Evolutionary conservation across 1,139 yeast species (phyloP).

Genomic region (Maudiozyma humilis): DNA sequence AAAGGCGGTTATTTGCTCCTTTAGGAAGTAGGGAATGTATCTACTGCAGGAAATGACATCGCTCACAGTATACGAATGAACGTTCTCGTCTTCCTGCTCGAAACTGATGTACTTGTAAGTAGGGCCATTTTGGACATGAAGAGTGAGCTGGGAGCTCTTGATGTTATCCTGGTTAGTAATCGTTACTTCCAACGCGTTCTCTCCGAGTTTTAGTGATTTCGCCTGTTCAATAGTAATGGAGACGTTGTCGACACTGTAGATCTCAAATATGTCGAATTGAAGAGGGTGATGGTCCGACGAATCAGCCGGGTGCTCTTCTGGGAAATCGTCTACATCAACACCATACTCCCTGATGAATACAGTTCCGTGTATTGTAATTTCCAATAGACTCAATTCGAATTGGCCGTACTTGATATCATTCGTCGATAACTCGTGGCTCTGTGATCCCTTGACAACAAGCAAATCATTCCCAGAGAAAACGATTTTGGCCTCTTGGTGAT

Average conservation of each 20-base stretch:
- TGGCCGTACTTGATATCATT: slow-evolving; percentile 21
- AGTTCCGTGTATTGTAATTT: slow-evolving; percentile 22
- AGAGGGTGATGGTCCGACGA: no score
- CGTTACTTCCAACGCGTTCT: slow-evolving; percentile 14
- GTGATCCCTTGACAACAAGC: slow-evolving; percentile 7
- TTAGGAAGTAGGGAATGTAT: slow-evolving; percentile 16
- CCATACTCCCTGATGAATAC: slow-evolving; percentile 21
- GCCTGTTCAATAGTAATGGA: slow-evolving; percentile 15
- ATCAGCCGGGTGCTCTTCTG: background rate
- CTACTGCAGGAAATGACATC: background rate
- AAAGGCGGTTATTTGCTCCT: slow-evolving; percentile 15
- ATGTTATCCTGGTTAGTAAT: slow-evolving; percentile 9
- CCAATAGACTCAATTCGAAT: slow-evolving; percentile 21
- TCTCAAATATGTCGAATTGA: slow-evolving; percentile 14
- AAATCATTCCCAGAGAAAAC: slow-evolving; percentile 12
- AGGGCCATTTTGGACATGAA: slow-evolving; percentile 1
- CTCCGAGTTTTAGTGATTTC: slow-evolving; percentile 15
- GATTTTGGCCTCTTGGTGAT: slow-evolving; percentile 15
- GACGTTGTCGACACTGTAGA: slow-evolving; percentile 16
- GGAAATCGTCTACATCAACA: slow-evolving; percentile 7
- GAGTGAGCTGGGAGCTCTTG: background rate
- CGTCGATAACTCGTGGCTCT: slow-evolving; percentile 13
- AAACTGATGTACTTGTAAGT: background rate
- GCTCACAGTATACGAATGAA: background rate
- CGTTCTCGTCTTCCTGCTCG: background rate